phyloP scores from a whole-genome alignment of 2,329 filamentous ascomycete species.

The Paracoccidioides brasiliensis region DNA sequence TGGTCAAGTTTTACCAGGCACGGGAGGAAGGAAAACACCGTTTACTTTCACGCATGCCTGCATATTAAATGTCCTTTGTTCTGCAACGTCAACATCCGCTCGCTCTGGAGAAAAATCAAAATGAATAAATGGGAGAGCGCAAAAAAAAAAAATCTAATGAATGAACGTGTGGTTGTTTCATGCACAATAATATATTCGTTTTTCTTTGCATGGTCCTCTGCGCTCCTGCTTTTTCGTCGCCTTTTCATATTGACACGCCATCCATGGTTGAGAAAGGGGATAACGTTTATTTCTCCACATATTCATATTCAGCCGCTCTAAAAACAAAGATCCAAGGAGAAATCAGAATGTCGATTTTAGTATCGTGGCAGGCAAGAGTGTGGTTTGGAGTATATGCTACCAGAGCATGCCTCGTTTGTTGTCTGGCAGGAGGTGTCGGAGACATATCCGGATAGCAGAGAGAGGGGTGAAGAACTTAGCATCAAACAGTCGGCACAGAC shows the following conservation, averaged over 20 bases:
- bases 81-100: background rate
- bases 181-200: background rate
- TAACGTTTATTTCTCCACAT: background rate
- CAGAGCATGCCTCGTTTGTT: background rate
- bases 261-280: background rate
- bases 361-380: background rate
- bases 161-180: background rate
- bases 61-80: background rate
- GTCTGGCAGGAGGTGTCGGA: background rate
- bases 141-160: background rate
- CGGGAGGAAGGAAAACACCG: background rate
- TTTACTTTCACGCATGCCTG: background rate
- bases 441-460: background rate
- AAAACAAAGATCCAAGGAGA: background rate
- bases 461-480: background rate
- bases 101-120: background rate
- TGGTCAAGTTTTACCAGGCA: background rate
- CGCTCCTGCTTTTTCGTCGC: background rate
- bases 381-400: background rate
- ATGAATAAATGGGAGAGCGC: background rate
- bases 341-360: background rate
- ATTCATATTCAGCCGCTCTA: background rate
- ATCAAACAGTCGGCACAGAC: background rate
- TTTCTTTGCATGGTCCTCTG: background rate
- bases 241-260: background rate